Evolutionary conservation across 306 rosid species (phyloP), one percentile per base, ranked within the genome.

Genomic region (Fagus sylvatica): DNA sequence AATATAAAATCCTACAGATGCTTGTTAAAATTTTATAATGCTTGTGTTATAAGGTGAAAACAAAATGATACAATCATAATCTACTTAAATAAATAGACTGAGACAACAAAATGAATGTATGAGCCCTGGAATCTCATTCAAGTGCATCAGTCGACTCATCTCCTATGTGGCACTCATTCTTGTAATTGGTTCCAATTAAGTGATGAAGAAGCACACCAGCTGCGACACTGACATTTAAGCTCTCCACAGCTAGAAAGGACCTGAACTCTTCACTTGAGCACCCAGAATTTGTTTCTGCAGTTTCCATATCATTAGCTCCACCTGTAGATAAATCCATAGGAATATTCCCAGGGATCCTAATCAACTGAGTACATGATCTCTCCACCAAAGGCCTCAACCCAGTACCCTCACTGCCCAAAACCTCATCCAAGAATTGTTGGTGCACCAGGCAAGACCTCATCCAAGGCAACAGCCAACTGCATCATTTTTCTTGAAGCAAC

Each of bases 161-260:
- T 76, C 68, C 57, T 59, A 42, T 33, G 71, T 6, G 66, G 41
- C 54, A 53, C 37, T 76, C 89, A 41, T 60, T 79, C 82, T 75
- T 64, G 73, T 53, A 42, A 78, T 62, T 79, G 79, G 80, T 85
- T 62, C 98, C 96, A 55, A 82, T 84, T 40, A 95, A 83, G 83
- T 95, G 99, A 77, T 91, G 99, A 91, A 95, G 85, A 79, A 95
- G 91, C 76, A 93, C 96, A n/a, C 99, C 99, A 41, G 98, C 90
- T 65, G 98, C 99, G 67, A 95, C 99, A 76, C 98, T 91, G 54
- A 93, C 99, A 83, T 95, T 95, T 68, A 95, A 90, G 86, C 98
- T 93, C 87, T 95, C 98, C 87, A 95, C 99, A 1, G 98, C 99
- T 84, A 95, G 80, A 85, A 90, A 91, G 2, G 93, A 91, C 75